Percentiles rank a stretch among this genome's conserved stretches.
phyloP scores from a whole-genome alignment of 345 rosid genomes.

The Barbarea vulgaris region DNA sequence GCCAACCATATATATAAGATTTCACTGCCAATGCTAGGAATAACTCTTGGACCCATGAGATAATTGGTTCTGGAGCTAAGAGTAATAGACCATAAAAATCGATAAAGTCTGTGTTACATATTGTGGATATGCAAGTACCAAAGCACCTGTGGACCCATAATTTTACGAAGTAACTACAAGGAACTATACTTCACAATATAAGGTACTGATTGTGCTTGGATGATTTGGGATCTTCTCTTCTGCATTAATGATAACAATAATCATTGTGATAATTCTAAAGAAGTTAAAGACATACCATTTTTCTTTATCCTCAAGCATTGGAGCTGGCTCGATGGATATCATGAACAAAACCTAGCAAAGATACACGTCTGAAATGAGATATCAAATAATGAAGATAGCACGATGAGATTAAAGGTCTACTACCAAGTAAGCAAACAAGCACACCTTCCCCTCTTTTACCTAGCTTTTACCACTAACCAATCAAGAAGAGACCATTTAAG shows the following conservation, averaged over 20 bases:
- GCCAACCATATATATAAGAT: not conserved
- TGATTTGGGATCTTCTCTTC: not conserved
- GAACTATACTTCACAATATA: constrained; percentile 10
- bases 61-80: not conserved
- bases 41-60: not conserved
- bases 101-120: constrained; percentile 8
- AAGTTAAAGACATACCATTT: constrained; percentile 70
- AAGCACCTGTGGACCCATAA: not conserved
- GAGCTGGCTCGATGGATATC: constrained; percentile 98
- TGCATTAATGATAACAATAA: constrained; percentile 4
- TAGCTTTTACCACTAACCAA: constrained; percentile 6
- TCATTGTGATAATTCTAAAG: constrained; percentile 19
- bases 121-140: not conserved
- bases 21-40: constrained; percentile 5
- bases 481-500: constrained; percentile 8
- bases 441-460: not conserved
- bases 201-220: constrained; percentile 8
- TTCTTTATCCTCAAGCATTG: constrained; percentile 99
- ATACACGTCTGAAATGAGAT: constrained; percentile 35
- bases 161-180: not conserved
- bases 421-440: constrained; percentile 17
- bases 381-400: constrained; percentile 22
- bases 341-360: constrained; percentile 84
- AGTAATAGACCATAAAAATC: not conserved
- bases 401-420: not conserved